Conservation (phyloP, 106 monocot genomes). For the Apostasia ramifera region DNA sequence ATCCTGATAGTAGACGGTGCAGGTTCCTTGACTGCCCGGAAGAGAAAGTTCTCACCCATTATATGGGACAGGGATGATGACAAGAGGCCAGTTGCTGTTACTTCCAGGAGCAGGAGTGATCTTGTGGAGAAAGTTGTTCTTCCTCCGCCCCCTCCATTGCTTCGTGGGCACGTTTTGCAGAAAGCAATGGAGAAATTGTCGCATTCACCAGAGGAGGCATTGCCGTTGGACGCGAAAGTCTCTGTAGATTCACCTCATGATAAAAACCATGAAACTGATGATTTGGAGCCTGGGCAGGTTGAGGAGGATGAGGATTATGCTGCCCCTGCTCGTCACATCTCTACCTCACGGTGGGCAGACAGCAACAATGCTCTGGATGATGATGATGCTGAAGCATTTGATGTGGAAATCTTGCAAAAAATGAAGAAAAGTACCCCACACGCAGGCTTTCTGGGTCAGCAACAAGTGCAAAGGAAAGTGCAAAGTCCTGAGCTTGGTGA, state of each 20-base stretch:
- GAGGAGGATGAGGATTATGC: constrained; percentile 42
- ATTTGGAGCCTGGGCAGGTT: constrained; percentile 19
- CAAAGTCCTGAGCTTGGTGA: constrained; percentile 59
- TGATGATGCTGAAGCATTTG: constrained; percentile 22
- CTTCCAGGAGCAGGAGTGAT: not conserved
- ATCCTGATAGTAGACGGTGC: constrained; percentile 1
- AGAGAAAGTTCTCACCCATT: constrained; percentile 67
- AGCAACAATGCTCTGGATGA: constrained; percentile 31
- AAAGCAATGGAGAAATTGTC: not conserved
- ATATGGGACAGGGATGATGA: constrained; percentile 33
- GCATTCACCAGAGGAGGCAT: not conserved
- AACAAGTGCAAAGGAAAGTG: constrained; percentile 16
- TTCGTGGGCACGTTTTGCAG: constrained; percentile 10
- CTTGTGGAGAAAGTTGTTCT: not conserved
- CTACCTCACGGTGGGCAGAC: constrained; percentile 72
- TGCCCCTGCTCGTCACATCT: constrained; percentile 43
- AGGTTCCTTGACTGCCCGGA: constrained; percentile 12
- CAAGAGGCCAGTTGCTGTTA: not conserved
- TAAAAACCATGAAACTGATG: constrained; percentile 1
- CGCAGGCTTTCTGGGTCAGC: not conserved
- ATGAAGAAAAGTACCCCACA: constrained; percentile 19
- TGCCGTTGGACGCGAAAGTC: not conserved
- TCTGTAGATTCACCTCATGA: constrained; percentile 1
- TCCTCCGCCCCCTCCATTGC: constrained; percentile 35
- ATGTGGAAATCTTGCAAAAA: constrained; percentile 8